Base-by-base conservation (phyloP, 371 early-diverging fungal genomes). In the Mortierella sp. region DNA sequence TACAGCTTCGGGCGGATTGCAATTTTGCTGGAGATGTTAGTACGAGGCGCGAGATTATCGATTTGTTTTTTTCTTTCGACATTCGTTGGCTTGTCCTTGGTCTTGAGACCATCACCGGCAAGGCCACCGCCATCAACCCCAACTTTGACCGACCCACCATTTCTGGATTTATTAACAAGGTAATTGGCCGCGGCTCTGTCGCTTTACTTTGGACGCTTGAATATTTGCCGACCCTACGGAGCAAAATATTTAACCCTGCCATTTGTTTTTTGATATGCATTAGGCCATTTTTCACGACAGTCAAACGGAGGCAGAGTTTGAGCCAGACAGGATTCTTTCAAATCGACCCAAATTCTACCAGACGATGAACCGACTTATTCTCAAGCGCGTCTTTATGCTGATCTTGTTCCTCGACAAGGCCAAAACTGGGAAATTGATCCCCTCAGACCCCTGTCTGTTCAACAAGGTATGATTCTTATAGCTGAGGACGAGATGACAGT, bases 401-500 rank as follows among this genome's bases (percentile, higher is more conserved):
- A 81, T 88, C 16, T 59, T 87, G 8, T 87, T 88, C 54, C 87
- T 88, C 4, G 88, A 88, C 73, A 80, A 83, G 51, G 88, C 88
- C 59, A 88, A 88, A 69, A 53, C 54, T 1, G 87, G 77, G 5
- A 74, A 77, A 1, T 81, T 88, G 13, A 82, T 88, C 14, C 84
- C 83, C 2, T 79, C 81, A 0, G 84, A 88, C 53, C 88, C 88
- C 48, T 88, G 88, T 43, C 55, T 88, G 11, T 88, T 88, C 78
- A 81, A 79, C 54, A 87, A 83, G 80, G 83, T 86, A 80, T 28
- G 46, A 10, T 24, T 24, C 0, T 13, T 3, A 50, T 3, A 50
- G 3, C 67, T 24, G 5, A 6, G 10, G 24, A 37, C 9, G 40
- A 37, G 37, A 24, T 0, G 34, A 4, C 40, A 10, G 4, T 21